Percentiles rank a stretch among this genome's conserved stretches.
Conservation (phyloP, 441 rosid species). For the Populus hybrid region DNA sequence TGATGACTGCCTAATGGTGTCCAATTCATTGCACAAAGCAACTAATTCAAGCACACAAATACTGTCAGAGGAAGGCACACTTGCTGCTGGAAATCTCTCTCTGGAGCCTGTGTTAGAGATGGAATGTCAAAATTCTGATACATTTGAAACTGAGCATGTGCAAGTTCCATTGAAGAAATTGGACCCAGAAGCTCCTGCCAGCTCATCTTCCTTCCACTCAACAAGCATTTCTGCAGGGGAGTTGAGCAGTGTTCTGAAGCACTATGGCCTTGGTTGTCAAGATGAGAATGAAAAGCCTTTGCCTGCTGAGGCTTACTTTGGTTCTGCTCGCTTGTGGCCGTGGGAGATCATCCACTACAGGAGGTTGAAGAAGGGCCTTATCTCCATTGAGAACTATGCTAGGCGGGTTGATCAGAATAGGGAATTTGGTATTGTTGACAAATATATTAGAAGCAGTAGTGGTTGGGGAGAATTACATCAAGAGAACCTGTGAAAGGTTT, state of each 20-base stretch:
- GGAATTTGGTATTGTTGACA: slow-evolving; percentile 45
- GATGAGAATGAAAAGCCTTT: slow-evolving; percentile 33
- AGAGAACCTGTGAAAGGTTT: slow-evolving; percentile 19
- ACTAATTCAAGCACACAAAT: slow-evolving; percentile 16
- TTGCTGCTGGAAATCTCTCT: slow-evolving; percentile 15
- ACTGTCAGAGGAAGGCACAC: slow-evolving; percentile 16
- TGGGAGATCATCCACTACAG: slow-evolving; percentile 48
- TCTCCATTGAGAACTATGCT: slow-evolving; percentile 43
- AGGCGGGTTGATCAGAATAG: slow-evolving; percentile 43
- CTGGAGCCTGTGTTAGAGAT: slow-evolving; percentile 15
- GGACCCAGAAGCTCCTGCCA: slow-evolving; percentile 22
- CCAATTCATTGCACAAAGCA: slow-evolving; percentile 18
- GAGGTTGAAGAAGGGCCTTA: slow-evolving; percentile 51
- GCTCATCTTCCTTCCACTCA: slow-evolving; percentile 15
- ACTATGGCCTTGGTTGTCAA: slow-evolving; percentile 37
- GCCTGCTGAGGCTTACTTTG: slow-evolving; percentile 38
- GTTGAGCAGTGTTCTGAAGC: slow-evolving; percentile 40
- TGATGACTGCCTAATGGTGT: slow-evolving; percentile 9
- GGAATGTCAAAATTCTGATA: slow-evolving; percentile 26
- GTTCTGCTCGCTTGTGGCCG: slow-evolving; percentile 55
- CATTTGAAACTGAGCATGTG: slow-evolving; percentile 15
- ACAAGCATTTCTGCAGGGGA: slow-evolving; percentile 38
- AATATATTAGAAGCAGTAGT: slow-evolving; percentile 47
- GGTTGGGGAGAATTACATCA: slow-evolving; percentile 41
- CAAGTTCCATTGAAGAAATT: slow-evolving; percentile 15